Evolutionary conservation across 2,329 filamentous ascomycete species (phyloP).

Genomic region (Trichophyton simii): DNA sequence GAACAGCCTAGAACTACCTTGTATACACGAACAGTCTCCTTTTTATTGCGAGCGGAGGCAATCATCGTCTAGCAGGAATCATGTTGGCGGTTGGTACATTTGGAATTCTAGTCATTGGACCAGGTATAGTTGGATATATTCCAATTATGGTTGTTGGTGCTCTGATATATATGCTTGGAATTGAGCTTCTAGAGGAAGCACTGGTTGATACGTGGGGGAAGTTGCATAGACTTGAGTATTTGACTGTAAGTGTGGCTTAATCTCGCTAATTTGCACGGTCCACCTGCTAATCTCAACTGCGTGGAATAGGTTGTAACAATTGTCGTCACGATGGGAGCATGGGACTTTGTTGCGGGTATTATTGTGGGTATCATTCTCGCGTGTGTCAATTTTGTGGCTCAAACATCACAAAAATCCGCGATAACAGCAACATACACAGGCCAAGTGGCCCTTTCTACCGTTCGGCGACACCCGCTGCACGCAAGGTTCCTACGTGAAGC

Average conservation of each 20-base stretch:
- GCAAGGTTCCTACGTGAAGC: constrained; percentile 75
- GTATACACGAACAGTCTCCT: constrained; percentile 97
- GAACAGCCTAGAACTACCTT: constrained; percentile 64
- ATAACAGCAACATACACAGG: constrained; percentile 85
- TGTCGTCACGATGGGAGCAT: constrained; percentile 87
- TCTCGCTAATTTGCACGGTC: not conserved
- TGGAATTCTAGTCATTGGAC: constrained; percentile 72
- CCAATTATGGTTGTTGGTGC: constrained; percentile 95
- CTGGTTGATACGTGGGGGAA: constrained; percentile 81
- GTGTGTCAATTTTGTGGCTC: constrained; percentile 80
- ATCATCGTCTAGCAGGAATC: constrained; percentile 72
- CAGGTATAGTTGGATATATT: constrained; percentile 81
- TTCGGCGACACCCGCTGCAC: constrained; percentile 79
- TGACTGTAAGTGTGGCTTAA: constrained; percentile 50
- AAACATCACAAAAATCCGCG: constrained; percentile 79
- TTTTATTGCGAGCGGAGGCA: constrained; percentile 84
- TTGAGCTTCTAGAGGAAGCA: constrained; percentile 81
- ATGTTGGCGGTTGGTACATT: constrained; percentile 71
- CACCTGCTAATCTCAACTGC: not conserved
- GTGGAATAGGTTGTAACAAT: constrained; percentile 58
- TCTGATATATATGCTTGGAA: constrained; percentile 86
- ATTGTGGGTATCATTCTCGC: constrained; percentile 82
- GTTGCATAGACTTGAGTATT: constrained; percentile 72
- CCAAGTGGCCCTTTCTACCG: constrained; percentile 78
- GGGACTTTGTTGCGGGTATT: constrained; percentile 93